These are phyloP conservation scores for Suhomyces canberraensis DNA, from an alignment of 805 yeast species.

Conservation along the genomic window DNA sequence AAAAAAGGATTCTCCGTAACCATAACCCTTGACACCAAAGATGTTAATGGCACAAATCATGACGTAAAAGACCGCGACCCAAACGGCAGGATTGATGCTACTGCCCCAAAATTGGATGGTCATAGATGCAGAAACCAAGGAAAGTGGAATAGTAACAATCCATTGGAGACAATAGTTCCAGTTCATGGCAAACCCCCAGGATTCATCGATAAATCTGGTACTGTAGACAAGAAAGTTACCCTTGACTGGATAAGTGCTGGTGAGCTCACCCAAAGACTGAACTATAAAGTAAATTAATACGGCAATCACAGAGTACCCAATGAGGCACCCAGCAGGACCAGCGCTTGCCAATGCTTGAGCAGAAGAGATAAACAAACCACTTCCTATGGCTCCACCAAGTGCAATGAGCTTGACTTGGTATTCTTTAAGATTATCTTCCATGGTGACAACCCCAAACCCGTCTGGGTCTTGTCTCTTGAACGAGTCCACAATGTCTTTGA, in stretches of 20 bases:
- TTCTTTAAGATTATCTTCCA: slow-evolving; percentile 11
- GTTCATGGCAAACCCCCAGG: slow-evolving; percentile 21
- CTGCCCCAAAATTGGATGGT: slow-evolving; percentile 22
- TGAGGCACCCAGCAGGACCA: slow-evolving; percentile 18
- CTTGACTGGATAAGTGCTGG: slow-evolving; percentile 11
- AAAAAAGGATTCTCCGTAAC: slow-evolving; percentile 24
- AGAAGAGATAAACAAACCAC: slow-evolving; percentile 18
- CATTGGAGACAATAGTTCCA: slow-evolving; percentile 17
- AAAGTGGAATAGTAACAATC: slow-evolving; percentile 11
- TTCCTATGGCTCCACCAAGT: slow-evolving; percentile 19
- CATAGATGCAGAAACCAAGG: slow-evolving; percentile 13
- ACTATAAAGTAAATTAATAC: slow-evolving; percentile 10
- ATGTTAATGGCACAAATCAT: slow-evolving; percentile 20
- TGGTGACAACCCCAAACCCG: slow-evolving; percentile 6
- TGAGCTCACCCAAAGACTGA: slow-evolving; percentile 13
- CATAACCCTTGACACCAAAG: slow-evolving; percentile 27
- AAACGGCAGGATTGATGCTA: slow-evolving; percentile 20
- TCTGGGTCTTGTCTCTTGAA: slow-evolving; percentile 6
- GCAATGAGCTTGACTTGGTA: slow-evolving; percentile 16
- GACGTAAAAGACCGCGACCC: slow-evolving; percentile 26
- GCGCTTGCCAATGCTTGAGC: slow-evolving; percentile 16
- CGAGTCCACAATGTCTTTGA: slow-evolving; percentile 4
- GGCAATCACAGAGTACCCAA: slow-evolving; percentile 13
- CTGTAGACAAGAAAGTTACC: slow-evolving; percentile 12
- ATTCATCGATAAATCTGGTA: slow-evolving; percentile 20